These are phyloP conservation scores for Geoglossum cookeanum DNA, from an alignment of 2,329 filamentous ascomycete species.

Conservation along the genomic window DNA sequence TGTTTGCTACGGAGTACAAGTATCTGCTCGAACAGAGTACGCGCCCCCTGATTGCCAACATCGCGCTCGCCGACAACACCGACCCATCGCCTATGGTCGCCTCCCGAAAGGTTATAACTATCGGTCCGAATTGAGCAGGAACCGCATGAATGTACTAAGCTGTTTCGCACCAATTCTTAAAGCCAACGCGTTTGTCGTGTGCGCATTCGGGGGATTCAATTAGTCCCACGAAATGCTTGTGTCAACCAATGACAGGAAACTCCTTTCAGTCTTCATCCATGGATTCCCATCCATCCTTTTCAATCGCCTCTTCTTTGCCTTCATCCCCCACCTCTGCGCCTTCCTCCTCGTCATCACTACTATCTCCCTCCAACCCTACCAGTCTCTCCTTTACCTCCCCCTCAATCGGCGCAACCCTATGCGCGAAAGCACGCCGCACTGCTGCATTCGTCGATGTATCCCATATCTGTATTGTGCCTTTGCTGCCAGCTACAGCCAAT, in stretches of 20 bases:
- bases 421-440: conserved; percentile 69
- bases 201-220: too few species aligned
- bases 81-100: too few species aligned
- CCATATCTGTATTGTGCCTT: conserved; percentile 85
- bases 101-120: too few species aligned
- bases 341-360: conserved; percentile 37
- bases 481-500: conserved; percentile 83
- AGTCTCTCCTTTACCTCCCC: conserved; percentile 54
- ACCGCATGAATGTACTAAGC: background rate
- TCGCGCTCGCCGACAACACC: too few species aligned
- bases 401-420: conserved; percentile 39
- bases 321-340: conserved; percentile 25
- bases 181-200: background rate
- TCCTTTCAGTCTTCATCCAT: conserved; percentile 5
- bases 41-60: too few species aligned
- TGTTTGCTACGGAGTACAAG: too few species aligned
- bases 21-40: too few species aligned
- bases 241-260: conserved; percentile 9
- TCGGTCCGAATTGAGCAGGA: background rate
- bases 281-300: conserved; percentile 10
- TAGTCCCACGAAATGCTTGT: background rate
- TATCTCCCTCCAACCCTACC: conserved; percentile 50
- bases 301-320: conserved; percentile 19
- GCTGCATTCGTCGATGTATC: conserved; percentile 86
- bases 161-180: background rate